Evolutionary conservation across 306 rosid species (phyloP), one percentile per base, ranked within the genome.

Genomic region (Cajanus cajan): DNA sequence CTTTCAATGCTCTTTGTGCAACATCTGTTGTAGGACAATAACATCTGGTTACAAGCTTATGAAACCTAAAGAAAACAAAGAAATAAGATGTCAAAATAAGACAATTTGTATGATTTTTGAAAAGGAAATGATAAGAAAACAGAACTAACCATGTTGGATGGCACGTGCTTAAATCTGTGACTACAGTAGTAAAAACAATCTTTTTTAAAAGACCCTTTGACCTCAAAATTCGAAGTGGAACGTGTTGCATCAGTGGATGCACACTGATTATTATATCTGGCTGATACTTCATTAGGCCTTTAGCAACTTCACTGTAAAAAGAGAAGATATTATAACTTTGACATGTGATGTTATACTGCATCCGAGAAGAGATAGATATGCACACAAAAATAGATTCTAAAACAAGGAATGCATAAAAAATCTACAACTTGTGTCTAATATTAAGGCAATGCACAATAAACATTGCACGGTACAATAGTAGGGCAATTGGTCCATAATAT

Each of bases 221-320:
- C 86, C 97, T 90, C 93, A 95, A 86, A 73, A 95, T 51, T 25
- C 98, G 98, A 80, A 93, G 97, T 8, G 99, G 98, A 76, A 95
- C 99, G 5, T 95, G 99, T 41, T 95, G 99, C 99, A 95, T 95
- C 80, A 95, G 85, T 5, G 99, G 99, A 82, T 95, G 99, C 44
- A 95, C 99, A 77, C 99, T 95, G 86, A 95, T 95, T 72, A 95
- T 95, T 71, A 95, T 91, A 84, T 95, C 97, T n/a, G 99, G 99
- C 82, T 87, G 90, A 84, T 95, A 95, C 87, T 95, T 93, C 99
- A 95, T 90, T 74, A 95, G 55, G 52, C 99, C 99, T 84, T 90
- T 94, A 22, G 97, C 97, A 66, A 94, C 90, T 84, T 89, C 91
- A 36, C 97, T 94, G 84, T 18, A 54, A 65, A 69, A 76, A 25